Conservation (phyloP, 2,329 filamentous ascomycete genomes). For the Chrysosporium keratinophilum region DNA sequence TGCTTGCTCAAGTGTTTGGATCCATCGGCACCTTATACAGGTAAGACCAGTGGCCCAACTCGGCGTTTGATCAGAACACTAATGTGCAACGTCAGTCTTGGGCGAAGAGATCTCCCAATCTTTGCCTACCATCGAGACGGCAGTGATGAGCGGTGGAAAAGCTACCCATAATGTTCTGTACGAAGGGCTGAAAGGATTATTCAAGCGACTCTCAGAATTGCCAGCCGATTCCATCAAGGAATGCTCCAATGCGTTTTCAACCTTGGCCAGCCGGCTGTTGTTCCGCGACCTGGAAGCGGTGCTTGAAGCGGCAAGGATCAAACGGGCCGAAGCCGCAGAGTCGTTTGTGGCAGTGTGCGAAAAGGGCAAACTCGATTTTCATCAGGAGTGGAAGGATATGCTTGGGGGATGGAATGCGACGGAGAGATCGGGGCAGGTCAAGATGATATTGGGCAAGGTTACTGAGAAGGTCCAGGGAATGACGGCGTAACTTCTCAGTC, state of each 20-base stretch:
- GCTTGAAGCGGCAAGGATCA: constrained; percentile 30
- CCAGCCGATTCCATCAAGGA: constrained; percentile 17
- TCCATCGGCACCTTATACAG: constrained; percentile 17
- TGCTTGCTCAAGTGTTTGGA: constrained; percentile 33
- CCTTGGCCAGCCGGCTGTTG: constrained; percentile 25
- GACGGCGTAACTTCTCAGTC: background rate
- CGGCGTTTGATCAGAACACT: constrained; percentile 17
- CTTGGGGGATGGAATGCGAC: constrained; percentile 28
- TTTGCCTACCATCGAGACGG: constrained; percentile 24
- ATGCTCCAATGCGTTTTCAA: constrained; percentile 22
- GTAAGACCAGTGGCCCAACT: constrained; percentile 17
- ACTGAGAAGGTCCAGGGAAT: background rate
- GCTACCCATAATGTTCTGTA: constrained; percentile 29
- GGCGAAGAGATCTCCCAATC: constrained; percentile 24
- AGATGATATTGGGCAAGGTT: background rate
- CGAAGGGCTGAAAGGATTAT: constrained; percentile 27
- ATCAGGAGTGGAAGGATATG: constrained; percentile 18
- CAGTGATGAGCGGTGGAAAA: constrained; percentile 26
- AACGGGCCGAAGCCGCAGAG: constrained; percentile 29
- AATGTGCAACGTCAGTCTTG: constrained; percentile 21
- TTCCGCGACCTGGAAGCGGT: constrained; percentile 27
- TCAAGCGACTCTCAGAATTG: constrained; percentile 24
- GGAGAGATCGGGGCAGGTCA: constrained; percentile 33
- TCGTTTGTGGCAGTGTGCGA: constrained; percentile 25
- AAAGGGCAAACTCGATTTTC: constrained; percentile 18